Evolutionary conservation across 164 flowering plant species (phyloP).

Genomic region (Nelumbo lutea): DNA sequence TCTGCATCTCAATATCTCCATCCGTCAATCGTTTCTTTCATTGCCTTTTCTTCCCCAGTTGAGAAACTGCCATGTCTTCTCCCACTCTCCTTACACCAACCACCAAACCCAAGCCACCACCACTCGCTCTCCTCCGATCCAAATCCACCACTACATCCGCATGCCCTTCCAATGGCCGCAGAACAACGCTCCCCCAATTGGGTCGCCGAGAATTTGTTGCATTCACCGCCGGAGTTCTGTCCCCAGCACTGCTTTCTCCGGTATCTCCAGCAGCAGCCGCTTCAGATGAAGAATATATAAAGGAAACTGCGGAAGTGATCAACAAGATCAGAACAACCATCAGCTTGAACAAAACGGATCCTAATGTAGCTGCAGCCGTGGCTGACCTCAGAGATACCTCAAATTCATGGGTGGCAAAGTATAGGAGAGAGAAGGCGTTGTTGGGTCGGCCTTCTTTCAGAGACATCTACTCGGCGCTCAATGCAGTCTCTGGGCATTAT

Average conservation of each 20-base stretch:
- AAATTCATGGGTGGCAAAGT: conserved; percentile 78
- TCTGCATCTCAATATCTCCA: neutral
- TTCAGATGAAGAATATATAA: conserved; percentile 72
- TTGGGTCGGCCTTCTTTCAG: conserved; percentile 57
- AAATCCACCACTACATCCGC: conserved; percentile 26
- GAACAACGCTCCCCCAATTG: conserved; percentile 6
- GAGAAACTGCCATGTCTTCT: conserved; percentile 45
- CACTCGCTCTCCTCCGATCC: conserved; percentile 24
- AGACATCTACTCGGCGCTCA: conserved; percentile 75
- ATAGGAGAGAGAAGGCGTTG: conserved; percentile 56
- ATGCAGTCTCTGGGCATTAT: conserved; percentile 94
- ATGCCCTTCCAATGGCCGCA: conserved; percentile 27
- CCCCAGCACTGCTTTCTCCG: conserved; percentile 17
- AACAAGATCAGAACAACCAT: conserved; percentile 66
- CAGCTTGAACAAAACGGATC: conserved; percentile 62
- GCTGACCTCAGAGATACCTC: conserved; percentile 57
- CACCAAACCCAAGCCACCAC: conserved; percentile 31
- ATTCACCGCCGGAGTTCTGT: conserved; percentile 17
- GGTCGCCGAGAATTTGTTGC: conserved; percentile 39
- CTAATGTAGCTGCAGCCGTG: conserved; percentile 52
- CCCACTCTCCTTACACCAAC: conserved; percentile 63
- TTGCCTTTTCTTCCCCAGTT: neutral
- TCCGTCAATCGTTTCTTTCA: no score
- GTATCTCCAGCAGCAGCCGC: conserved; percentile 42
- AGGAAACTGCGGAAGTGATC: conserved; percentile 77